These are phyloP conservation scores for Karstenula rhodostoma DNA, from an alignment of 2,329 filamentous ascomycete genomes.

Conservation along the genomic window DNA sequence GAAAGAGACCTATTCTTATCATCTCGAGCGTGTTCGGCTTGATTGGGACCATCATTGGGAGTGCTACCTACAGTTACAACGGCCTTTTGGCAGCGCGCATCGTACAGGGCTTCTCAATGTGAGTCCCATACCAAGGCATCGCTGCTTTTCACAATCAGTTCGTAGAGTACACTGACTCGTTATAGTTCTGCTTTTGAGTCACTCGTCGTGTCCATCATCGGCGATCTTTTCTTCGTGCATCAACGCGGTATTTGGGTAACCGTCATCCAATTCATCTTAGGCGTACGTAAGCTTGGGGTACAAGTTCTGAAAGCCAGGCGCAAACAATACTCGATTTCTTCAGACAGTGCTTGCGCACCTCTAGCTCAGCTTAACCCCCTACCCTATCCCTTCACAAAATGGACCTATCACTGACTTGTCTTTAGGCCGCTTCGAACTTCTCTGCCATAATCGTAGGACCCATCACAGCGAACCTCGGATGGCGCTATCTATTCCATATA, in stretches of 20 bases:
- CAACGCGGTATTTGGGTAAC: constrained; percentile 46
- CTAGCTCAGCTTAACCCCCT: too few relatives aligned
- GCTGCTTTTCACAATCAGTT: background rate
- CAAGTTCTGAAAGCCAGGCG: too few relatives aligned
- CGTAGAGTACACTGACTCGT: constrained; percentile 1
- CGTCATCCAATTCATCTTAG: constrained; percentile 47
- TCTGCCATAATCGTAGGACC: constrained; percentile 48
- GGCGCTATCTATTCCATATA: constrained; percentile 56
- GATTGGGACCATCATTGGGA: constrained; percentile 39
- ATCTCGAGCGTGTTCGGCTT: constrained; percentile 41
- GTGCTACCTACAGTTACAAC: constrained; percentile 38
- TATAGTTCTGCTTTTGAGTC: constrained; percentile 45
- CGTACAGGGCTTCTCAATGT: constrained; percentile 42
- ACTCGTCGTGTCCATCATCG: constrained; percentile 46
- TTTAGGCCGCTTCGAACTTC: constrained; percentile 47
- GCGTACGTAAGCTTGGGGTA: too few relatives aligned
- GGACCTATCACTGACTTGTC: too few relatives aligned
- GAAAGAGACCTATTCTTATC: constrained; percentile 44
- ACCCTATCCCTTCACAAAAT: too few relatives aligned
- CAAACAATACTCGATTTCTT: too few relatives aligned
- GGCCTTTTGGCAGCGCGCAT: constrained; percentile 43
- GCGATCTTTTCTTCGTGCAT: constrained; percentile 49
- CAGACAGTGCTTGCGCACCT: too few relatives aligned
- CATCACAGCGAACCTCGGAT: constrained; percentile 46
- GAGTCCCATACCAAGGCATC: constrained; percentile 10